Evolutionary conservation across 2,329 filamentous ascomycete species (phyloP).

Genomic region (Colletotrichum tamarilloi): DNA sequence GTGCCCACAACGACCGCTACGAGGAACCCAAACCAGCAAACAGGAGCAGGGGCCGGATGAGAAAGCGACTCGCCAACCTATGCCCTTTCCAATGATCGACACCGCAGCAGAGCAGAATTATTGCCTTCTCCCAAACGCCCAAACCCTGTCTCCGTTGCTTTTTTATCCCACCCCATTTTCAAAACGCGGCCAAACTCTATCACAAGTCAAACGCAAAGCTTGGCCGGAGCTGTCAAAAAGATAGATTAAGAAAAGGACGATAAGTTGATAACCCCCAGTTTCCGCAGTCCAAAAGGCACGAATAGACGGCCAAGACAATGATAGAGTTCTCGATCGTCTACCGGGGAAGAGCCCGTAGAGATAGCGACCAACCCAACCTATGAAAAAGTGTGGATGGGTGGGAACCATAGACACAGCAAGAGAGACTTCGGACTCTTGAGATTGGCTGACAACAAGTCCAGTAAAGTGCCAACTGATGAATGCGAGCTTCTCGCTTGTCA

Average conservation of each 20-base stretch:
- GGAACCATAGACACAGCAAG: not conserved
- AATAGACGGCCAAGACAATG: not conserved
- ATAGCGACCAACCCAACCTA: not conserved
- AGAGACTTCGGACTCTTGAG: not conserved
- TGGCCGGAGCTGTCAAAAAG: not conserved
- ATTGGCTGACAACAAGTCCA: not conserved
- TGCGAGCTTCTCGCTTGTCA: too few species aligned
- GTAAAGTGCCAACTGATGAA: not conserved
- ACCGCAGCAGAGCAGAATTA: not conserved
- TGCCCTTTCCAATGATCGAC: not conserved
- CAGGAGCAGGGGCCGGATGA: not conserved
- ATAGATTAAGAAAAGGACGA: not conserved
- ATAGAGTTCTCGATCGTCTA: not conserved
- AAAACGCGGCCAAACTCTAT: slow-evolving; percentile 21
- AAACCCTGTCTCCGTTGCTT: not conserved
- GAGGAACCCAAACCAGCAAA: not conserved
- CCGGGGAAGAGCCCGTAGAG: not conserved
- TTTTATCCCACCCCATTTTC: not conserved
- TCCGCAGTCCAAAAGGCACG: too few species aligned
- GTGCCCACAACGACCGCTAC: not conserved
- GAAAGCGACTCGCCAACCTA: not conserved
- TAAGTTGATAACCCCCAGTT: too few species aligned
- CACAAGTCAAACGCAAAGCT: not conserved
- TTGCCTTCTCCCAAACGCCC: not conserved
- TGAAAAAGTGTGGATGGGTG: not conserved